Conservation (phyloP, 2,329 filamentous ascomycete genomes). For the Coleophoma crateriformis region DNA sequence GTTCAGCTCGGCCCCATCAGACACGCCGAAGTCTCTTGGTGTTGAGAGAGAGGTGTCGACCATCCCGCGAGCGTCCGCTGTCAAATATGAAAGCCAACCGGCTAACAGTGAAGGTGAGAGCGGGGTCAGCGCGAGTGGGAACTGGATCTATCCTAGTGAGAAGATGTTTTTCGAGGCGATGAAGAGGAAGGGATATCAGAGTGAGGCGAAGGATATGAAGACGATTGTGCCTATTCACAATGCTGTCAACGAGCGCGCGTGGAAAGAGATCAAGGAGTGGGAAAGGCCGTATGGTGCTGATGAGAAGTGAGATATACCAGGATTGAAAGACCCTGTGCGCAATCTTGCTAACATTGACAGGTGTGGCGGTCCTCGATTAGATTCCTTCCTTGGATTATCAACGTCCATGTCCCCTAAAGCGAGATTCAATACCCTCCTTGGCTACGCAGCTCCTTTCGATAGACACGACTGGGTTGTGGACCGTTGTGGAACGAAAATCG, state of each 20-base stretch:
- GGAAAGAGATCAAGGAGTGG: slow-evolving; percentile 88
- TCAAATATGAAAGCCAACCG: slow-evolving; percentile 36
- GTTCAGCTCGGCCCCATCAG: slow-evolving; percentile 8
- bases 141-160: slow-evolving; percentile 97
- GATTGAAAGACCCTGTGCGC: background rate
- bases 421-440: slow-evolving; percentile 73
- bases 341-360: slow-evolving; percentile 24
- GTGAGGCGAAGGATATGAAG: slow-evolving; percentile 70
- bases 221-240: slow-evolving; percentile 97
- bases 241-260: slow-evolving; percentile 94
- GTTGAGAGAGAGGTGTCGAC: slow-evolving; percentile 69
- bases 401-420: slow-evolving; percentile 73
- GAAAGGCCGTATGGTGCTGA: slow-evolving; percentile 62
- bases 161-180: slow-evolving; percentile 98
- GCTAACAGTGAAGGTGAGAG: slow-evolving; percentile 79
- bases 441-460: slow-evolving; percentile 91
- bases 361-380: slow-evolving; percentile 74
- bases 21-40: slow-evolving; percentile 38
- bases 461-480: slow-evolving; percentile 97
- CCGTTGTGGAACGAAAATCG: slow-evolving; percentile 76
- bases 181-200: slow-evolving; percentile 79
- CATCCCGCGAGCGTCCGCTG: slow-evolving; percentile 61
- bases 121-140: slow-evolving; percentile 63
- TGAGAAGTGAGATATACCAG: slow-evolving; percentile 43
- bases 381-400: slow-evolving; percentile 74